Conservation (phyloP, 768 basidiomycete species). For the Tephrocybe sp. region DNA sequence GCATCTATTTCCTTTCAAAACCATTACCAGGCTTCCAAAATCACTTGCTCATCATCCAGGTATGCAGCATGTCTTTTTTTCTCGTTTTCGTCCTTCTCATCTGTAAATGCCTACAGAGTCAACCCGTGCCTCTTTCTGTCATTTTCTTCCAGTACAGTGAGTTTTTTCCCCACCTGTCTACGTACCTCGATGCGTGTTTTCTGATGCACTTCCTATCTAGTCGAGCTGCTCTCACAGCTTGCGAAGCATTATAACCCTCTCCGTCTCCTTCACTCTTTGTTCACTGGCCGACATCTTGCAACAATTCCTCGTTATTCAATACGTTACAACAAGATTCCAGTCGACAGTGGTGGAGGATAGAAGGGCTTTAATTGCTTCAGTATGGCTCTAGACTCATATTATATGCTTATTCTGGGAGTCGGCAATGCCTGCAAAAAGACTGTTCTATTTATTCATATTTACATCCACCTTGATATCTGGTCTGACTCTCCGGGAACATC, state of each 20-base stretch:
- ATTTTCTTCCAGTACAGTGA: slow-evolving; percentile 62
- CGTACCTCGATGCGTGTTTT: background rate
- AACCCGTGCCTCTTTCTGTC: slow-evolving; percentile 44
- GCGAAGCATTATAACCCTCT: slow-evolving; percentile 58
- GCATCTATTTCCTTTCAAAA: slow-evolving; percentile 30
- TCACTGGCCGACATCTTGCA: slow-evolving; percentile 46
- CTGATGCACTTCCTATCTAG: slow-evolving; percentile 24
- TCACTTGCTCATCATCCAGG: slow-evolving; percentile 30
- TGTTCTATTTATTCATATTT: too few species aligned
- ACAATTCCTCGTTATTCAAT: slow-evolving; percentile 45
- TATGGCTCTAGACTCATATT: too few species aligned
- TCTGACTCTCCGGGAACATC: too few species aligned
- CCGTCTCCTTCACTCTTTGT: slow-evolving; percentile 45
- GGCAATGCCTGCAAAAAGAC: too few species aligned
- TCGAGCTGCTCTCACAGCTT: slow-evolving; percentile 46
- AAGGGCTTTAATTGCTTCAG: too few species aligned
- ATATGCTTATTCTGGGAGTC: too few species aligned
- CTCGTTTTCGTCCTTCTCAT: background rate
- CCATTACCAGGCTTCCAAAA: slow-evolving; percentile 18
- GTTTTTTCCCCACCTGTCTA: slow-evolving; percentile 12
- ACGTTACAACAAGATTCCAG: slow-evolving; percentile 28
- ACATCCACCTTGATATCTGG: too few species aligned
- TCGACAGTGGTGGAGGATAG: background rate
- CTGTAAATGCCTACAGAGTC: slow-evolving; percentile 37
- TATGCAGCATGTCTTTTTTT: slow-evolving; percentile 8